Conservation (phyloP, 805 yeast species). For the Alloascoidea africana region DNA sequence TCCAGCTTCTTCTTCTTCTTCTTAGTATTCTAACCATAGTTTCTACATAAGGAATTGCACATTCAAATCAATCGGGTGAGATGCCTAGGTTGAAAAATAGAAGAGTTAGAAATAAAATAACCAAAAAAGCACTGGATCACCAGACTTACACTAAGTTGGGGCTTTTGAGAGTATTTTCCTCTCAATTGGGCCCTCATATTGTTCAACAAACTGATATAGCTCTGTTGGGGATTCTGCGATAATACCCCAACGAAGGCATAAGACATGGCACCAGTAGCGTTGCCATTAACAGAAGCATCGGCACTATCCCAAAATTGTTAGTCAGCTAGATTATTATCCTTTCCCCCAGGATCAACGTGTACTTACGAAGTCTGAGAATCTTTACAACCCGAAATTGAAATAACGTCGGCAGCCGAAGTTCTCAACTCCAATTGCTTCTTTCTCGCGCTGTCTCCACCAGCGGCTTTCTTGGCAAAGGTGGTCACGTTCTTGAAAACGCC, state of each 20-base stretch:
- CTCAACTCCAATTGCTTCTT: slow-evolving; percentile 35
- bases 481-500: slow-evolving; percentile 26
- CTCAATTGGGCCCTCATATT: slow-evolving; percentile 49
- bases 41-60: slow-evolving; percentile 30
- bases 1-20: too few relatives aligned
- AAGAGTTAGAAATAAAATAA: too few relatives aligned
- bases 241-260: slow-evolving; percentile 60
- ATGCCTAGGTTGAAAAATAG: too few relatives aligned
- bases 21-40: too few relatives aligned
- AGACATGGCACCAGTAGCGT: slow-evolving; percentile 74
- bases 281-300: slow-evolving; percentile 60
- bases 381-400: slow-evolving; percentile 68
- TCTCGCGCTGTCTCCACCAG: slow-evolving; percentile 21
- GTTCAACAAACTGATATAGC: slow-evolving; percentile 54
- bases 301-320: too few relatives aligned
- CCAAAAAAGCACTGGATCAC: too few relatives aligned
- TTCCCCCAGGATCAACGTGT: too few relatives aligned
- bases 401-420: slow-evolving; percentile 63
- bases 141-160: slow-evolving; percentile 64
- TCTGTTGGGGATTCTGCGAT: slow-evolving; percentile 43
- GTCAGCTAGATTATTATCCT: too few relatives aligned
- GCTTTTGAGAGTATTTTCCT: slow-evolving; percentile 63
- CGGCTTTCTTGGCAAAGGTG: slow-evolving; percentile 17
- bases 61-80: slow-evolving; percentile 63
- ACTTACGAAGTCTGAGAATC: slow-evolving; percentile 54